Conservation (phyloP, 805 yeast genomes). For the Starmerella apis region DNA sequence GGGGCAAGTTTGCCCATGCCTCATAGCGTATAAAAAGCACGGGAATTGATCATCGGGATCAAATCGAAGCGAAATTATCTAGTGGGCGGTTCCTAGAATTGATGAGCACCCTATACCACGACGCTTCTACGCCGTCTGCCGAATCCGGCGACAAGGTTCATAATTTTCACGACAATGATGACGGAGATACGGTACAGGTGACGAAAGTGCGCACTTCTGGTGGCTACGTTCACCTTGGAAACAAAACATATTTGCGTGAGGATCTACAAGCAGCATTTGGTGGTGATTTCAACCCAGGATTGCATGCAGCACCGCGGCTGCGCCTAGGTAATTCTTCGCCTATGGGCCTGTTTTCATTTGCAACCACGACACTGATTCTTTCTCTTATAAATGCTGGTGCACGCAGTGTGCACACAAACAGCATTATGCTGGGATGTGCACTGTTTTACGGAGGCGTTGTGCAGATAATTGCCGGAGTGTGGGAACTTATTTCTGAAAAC, state of each 20-base stretch:
- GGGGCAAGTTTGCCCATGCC: not conserved
- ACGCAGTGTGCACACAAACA: conserved; percentile 45
- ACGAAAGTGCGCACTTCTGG: conserved; percentile 19
- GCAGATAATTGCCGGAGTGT: conserved; percentile 57
- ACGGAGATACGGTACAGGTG: conserved; percentile 3
- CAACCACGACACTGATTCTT: conserved; percentile 51
- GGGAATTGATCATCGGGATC: too few relatives aligned
- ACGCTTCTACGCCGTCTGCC: not conserved
- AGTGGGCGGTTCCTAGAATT: too few relatives aligned
- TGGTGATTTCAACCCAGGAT: conserved; percentile 41
- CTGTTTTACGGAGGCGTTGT: conserved; percentile 54
- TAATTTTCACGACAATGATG: not conserved
- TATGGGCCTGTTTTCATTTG: conserved; percentile 50
- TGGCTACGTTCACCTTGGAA: conserved; percentile 32
- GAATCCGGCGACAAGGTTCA: not conserved
- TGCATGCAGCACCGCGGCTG: conserved; percentile 35
- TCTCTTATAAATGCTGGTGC: conserved; percentile 47
- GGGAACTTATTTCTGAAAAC: conserved; percentile 55
- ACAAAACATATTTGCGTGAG: conserved; percentile 37
- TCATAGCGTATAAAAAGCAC: not conserved
- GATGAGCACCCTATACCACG: conserved; percentile 1
- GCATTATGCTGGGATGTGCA: conserved; percentile 50
- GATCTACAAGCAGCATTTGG: conserved; percentile 54
- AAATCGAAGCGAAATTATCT: too few relatives aligned
- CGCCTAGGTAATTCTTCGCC: conserved; percentile 58